Conservation (phyloP, 2,329 filamentous ascomycete genomes). For the Apiospora saccharicola region DNA sequence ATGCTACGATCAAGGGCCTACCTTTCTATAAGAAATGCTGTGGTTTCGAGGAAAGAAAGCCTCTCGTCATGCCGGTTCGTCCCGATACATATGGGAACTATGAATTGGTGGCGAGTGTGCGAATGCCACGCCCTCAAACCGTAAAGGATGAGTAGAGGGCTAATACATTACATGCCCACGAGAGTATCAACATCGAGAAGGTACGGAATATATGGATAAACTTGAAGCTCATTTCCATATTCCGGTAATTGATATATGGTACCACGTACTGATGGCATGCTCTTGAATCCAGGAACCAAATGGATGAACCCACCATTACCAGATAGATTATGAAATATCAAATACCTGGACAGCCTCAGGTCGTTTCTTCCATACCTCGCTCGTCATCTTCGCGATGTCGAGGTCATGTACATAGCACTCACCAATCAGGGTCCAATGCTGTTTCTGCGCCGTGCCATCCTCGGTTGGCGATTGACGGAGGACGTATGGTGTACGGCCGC, state of each 20-base stretch:
- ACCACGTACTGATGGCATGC: not conserved
- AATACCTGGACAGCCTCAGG: not conserved
- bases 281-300: not conserved
- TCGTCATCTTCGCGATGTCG: constrained; percentile 22
- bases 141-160: not conserved
- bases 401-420: constrained; percentile 26
- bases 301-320: not conserved
- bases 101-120: not conserved
- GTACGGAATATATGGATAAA: not conserved
- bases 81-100: not conserved
- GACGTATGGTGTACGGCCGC: constrained; percentile 20
- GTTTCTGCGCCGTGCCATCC: not conserved
- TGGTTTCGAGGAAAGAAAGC: constrained; percentile 7
- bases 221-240: not conserved
- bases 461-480: not conserved
- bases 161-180: not conserved
- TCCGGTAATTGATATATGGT: not conserved
- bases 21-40: constrained; percentile 27
- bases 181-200: not conserved
- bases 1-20: constrained; percentile 29
- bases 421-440: not conserved
- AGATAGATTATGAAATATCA: not conserved
- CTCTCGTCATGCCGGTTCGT: not conserved
- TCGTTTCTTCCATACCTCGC: not conserved
- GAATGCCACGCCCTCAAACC: not conserved